A percentile compares a stretch with the other conserved stretches of the same genome.
Conservation (phyloP, 2,329 filamentous ascomycete species). For the Alternaria atra region DNA sequence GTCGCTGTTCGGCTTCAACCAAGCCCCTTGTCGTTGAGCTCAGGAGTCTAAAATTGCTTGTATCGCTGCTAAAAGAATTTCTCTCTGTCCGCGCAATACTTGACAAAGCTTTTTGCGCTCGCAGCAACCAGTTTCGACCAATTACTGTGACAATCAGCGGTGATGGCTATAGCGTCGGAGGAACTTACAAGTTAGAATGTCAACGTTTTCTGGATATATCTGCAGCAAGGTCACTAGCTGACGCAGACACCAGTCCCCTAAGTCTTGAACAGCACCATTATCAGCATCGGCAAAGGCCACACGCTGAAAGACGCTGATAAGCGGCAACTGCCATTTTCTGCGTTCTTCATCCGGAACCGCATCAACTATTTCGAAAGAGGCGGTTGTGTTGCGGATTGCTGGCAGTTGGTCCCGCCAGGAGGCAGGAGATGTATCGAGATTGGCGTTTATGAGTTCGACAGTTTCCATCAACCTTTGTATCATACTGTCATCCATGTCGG, state of each 20-base stretch:
- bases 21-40: slow-evolving; percentile 12
- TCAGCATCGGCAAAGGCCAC: slow-evolving; percentile 62
- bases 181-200: slow-evolving; percentile 54
- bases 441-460: slow-evolving; percentile 44
- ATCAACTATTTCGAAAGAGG: slow-evolving; percentile 30
- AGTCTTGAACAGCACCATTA: slow-evolving; percentile 55
- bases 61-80: slow-evolving; percentile 49
- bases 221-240: slow-evolving; percentile 58
- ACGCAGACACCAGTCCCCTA: slow-evolving; percentile 61
- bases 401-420: slow-evolving; percentile 42
- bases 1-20: slow-evolving; percentile 20
- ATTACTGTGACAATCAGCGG: slow-evolving; percentile 51
- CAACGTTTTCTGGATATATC: slow-evolving; percentile 55
- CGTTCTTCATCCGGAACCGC: slow-evolving; percentile 20
- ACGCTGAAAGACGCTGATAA: slow-evolving; percentile 57
- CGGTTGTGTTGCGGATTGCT: slow-evolving; percentile 28
- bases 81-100: slow-evolving; percentile 59
- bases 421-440: slow-evolving; percentile 43
- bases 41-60: slow-evolving; percentile 38
- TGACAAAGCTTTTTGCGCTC: slow-evolving; percentile 60
- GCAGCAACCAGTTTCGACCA: slow-evolving; percentile 61
- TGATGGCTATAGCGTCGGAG: not conserved
- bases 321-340: slow-evolving; percentile 34
- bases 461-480: slow-evolving; percentile 31
- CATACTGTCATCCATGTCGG: slow-evolving; percentile 27